A percentile compares a stretch with the other conserved stretches of the same genome.
Conservation (phyloP, 2,329 filamentous ascomycete genomes). For the Apiospora malaysiana region DNA sequence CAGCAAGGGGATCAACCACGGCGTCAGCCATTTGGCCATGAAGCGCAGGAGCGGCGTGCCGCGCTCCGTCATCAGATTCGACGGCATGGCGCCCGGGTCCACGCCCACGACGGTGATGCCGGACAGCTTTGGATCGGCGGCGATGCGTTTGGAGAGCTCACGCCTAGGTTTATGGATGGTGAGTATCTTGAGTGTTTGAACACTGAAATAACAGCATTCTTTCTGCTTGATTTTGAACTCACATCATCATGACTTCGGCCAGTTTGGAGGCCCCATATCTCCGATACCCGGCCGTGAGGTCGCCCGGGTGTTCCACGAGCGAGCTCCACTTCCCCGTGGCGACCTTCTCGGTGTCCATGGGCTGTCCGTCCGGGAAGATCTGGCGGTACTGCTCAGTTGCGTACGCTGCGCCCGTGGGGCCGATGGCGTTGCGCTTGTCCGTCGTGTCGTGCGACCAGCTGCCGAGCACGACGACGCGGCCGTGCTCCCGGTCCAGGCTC, state of each 20-base stretch:
- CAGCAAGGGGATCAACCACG: slow-evolving; percentile 28
- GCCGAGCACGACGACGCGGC: slow-evolving; percentile 35
- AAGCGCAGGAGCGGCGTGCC: slow-evolving; percentile 31
- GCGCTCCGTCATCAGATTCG: slow-evolving; percentile 30
- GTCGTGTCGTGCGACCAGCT: slow-evolving; percentile 38
- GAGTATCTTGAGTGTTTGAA: too few species aligned
- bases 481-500: slow-evolving; percentile 41
- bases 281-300: slow-evolving; percentile 30
- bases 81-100: slow-evolving; percentile 38
- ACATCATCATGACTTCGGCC: slow-evolving; percentile 36
- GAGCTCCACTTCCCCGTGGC: slow-evolving; percentile 30
- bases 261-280: slow-evolving; percentile 36
- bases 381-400: slow-evolving; percentile 25
- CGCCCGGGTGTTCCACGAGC: slow-evolving; percentile 25
- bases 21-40: slow-evolving; percentile 27
- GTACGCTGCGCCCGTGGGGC: slow-evolving; percentile 24
- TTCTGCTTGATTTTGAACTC: slow-evolving; percentile 18
- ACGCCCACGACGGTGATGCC: slow-evolving; percentile 36
- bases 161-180: slow-evolving; percentile 26
- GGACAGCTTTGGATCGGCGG: slow-evolving; percentile 30
- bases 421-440: slow-evolving; percentile 27
- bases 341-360: slow-evolving; percentile 27
- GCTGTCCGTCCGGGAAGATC: slow-evolving; percentile 26
- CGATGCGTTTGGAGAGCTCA: slow-evolving; percentile 33
- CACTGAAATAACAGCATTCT: not conserved